A percentile compares a stretch with the other conserved stretches of the same genome.
These are phyloP conservation scores for Pseudogymnoascus sp. DNA, from an alignment of 2,329 filamentous ascomycete genomes.

Conservation along the genomic window DNA sequence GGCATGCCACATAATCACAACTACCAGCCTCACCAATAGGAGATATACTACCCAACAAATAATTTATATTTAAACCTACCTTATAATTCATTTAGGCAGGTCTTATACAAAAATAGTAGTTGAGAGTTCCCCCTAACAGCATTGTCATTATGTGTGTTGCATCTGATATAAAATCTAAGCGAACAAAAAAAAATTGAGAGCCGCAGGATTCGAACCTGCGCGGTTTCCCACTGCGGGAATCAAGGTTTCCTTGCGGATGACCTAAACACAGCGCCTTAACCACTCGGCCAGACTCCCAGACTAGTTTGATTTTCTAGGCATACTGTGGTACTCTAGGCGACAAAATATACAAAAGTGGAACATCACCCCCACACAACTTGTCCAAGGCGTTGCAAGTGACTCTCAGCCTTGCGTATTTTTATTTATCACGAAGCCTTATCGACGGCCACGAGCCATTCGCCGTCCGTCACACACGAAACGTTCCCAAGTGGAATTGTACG, in stretches of 20 bases:
- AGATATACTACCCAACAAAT: background rate
- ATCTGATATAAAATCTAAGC: background rate
- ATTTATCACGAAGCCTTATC: background rate
- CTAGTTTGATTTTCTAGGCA: background rate
- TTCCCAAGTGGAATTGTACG: background rate
- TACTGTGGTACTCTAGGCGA: background rate
- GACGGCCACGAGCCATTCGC: background rate
- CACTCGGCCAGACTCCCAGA: conserved; percentile 42
- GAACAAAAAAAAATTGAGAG: conserved; percentile 28
- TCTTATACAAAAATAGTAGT: too few species aligned
- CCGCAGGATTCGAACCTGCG: conserved; percentile 45
- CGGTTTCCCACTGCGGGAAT: conserved; percentile 33
- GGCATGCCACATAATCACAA: background rate
- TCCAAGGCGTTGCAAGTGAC: background rate
- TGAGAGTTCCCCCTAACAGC: background rate
- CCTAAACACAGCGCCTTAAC: conserved; percentile 51
- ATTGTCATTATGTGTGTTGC: background rate
- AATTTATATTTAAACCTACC: background rate
- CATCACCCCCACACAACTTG: background rate
- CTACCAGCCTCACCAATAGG: too few species aligned
- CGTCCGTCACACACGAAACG: background rate
- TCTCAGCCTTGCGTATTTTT: conserved; percentile 6
- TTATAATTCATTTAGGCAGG: background rate
- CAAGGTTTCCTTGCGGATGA: conserved; percentile 18
- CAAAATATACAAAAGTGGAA: background rate